Conservation (phyloP, 176 grass and related monocot species). For the Triticum dicoccoides region DNA sequence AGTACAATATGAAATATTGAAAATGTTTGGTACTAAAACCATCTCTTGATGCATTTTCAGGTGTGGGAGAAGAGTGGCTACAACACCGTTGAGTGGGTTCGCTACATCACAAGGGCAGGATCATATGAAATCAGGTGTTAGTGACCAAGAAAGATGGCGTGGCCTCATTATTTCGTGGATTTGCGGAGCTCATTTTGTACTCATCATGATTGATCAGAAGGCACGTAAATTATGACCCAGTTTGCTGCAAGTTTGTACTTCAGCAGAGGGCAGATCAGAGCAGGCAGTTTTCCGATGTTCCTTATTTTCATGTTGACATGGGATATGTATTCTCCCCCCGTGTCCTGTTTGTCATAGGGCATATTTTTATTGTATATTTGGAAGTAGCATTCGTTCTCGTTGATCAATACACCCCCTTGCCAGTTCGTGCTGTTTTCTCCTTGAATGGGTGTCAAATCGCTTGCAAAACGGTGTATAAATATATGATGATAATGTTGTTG, state of each 20-base stretch:
- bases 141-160: neutral
- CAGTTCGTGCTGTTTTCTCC: slow-evolving; percentile 8
- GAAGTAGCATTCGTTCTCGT: slow-evolving; percentile 29
- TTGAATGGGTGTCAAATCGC: slow-evolving; percentile 21
- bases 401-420: slow-evolving; percentile 18
- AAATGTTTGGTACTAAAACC: neutral
- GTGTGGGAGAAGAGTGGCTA: slow-evolving; percentile 99
- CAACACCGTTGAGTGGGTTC: slow-evolving; percentile 99
- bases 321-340: slow-evolving; percentile 25
- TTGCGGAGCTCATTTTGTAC: neutral
- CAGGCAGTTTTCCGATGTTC: slow-evolving; percentile 21
- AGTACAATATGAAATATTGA: slow-evolving; percentile 8
- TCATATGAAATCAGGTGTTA: slow-evolving; percentile 99
- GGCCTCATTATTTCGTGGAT: neutral
- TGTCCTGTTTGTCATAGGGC: slow-evolving; percentile 32
- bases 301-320: slow-evolving; percentile 28
- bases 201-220: slow-evolving; percentile 18
- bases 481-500: neutral
- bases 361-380: slow-evolving; percentile 46
- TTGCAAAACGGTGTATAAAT: slow-evolving; percentile 33
- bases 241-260: slow-evolving; percentile 27
- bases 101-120: slow-evolving; percentile 96
- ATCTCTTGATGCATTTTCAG: slow-evolving; percentile 43
- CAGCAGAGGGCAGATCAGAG: slow-evolving; percentile 10
- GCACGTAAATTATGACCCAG: slow-evolving; percentile 13